phyloP scores from a whole-genome alignment of 108 stramenopile genomes.

The Cyclotella cryptica region DNA sequence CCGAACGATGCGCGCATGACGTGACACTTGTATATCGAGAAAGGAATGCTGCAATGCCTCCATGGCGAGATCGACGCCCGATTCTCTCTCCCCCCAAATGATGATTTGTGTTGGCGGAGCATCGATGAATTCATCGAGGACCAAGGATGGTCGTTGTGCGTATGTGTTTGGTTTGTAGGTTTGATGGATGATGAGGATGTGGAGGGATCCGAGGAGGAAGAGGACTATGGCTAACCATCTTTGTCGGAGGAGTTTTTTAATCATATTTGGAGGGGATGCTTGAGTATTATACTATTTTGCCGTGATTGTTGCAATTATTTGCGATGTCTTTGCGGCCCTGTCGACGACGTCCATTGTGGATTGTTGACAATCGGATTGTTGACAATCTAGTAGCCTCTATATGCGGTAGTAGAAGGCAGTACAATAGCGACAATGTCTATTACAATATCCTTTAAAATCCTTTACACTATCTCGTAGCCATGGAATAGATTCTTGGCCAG shows the following conservation, averaged over 20 bases:
- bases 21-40: constrained; percentile 1
- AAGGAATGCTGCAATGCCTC: constrained; percentile 32
- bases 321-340: too few species aligned
- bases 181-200: constrained; percentile 19
- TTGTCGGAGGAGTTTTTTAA: constrained; percentile 9
- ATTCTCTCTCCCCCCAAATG: constrained; percentile 39
- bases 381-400: too few species aligned
- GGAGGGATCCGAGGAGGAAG: constrained; percentile 14
- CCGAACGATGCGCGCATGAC: constrained; percentile 13
- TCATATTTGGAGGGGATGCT: not conserved
- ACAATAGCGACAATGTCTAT: too few species aligned
- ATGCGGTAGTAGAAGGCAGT: too few species aligned
- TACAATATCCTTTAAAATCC: too few species aligned
- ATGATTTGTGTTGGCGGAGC: constrained; percentile 37
- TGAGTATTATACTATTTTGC: not conserved
- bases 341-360: too few species aligned
- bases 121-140: not conserved
- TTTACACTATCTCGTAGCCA: too few species aligned
- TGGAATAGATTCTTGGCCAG: too few species aligned
- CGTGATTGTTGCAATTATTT: not conserved
- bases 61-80: constrained; percentile 22
- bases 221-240: constrained; percentile 19
- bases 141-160: not conserved
- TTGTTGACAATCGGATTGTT: too few species aligned
- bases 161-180: not conserved